Evolutionary conservation across 2,329 filamentous ascomycete species (phyloP).

Genomic region (Lecanosticta acicola): DNA sequence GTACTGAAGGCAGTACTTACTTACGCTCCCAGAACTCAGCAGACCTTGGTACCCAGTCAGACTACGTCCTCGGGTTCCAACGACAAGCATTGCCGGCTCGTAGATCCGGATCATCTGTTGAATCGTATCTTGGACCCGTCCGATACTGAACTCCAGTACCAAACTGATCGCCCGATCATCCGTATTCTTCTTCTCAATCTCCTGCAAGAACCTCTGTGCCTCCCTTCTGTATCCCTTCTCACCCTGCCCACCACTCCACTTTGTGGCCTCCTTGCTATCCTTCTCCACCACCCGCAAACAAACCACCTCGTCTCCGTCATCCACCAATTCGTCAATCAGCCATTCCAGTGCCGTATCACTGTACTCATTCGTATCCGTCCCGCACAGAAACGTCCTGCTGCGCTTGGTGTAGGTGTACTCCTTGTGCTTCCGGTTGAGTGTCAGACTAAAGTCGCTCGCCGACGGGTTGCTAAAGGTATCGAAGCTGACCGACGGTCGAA

Average conservation of each 20-base stretch:
- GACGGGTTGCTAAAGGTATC: conserved; percentile 65
- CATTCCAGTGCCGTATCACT: conserved; percentile 89
- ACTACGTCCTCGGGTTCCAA: conserved; percentile 79
- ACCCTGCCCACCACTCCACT: conserved; percentile 43
- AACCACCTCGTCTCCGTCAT: conserved; percentile 89
- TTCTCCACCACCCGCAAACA: conserved; percentile 85
- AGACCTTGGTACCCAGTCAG: conserved; percentile 81
- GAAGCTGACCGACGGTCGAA: conserved; percentile 65
- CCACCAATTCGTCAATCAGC: conserved; percentile 85
- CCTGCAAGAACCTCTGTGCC: conserved; percentile 66
- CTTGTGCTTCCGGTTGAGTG: conserved; percentile 77
- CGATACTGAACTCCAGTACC: conserved; percentile 79
- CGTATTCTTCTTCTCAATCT: conserved; percentile 73
- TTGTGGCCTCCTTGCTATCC: conserved; percentile 59
- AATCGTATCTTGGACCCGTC: conserved; percentile 84
- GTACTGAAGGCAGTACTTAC: conserved; percentile 91
- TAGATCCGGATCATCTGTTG: conserved; percentile 89
- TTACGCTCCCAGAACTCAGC: conserved; percentile 74
- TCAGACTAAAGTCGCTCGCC: conserved; percentile 68
- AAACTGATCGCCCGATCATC: conserved; percentile 79
- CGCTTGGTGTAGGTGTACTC: conserved; percentile 76
- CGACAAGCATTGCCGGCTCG: conserved; percentile 83
- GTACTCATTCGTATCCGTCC: conserved; percentile 85
- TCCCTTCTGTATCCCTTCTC: conserved; percentile 61
- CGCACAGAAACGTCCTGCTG: conserved; percentile 83